Conservation (phyloP, 805 yeast genomes). For the Wickerhamomyces tratensis region DNA sequence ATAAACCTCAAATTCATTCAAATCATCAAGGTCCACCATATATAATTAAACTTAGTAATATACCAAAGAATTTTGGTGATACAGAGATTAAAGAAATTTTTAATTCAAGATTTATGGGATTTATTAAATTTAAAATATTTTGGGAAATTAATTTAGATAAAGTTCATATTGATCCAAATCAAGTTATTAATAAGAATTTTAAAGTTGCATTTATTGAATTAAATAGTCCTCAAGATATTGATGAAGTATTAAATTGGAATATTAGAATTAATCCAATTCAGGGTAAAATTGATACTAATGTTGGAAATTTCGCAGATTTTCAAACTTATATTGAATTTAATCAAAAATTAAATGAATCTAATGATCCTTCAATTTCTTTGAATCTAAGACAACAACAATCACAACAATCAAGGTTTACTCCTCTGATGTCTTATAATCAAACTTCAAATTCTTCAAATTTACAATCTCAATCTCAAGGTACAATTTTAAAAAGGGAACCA, state of each 20-base stretch:
- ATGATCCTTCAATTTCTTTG: conserved; percentile 14
- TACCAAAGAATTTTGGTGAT: conserved; percentile 46
- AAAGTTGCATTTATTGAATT: conserved; percentile 61
- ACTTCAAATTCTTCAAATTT: background rate
- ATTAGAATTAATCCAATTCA: conserved; percentile 29
- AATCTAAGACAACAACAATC: background rate
- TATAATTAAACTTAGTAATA: conserved; percentile 50
- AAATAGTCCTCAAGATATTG: conserved; percentile 37
- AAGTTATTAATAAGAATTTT: conserved; percentile 22
- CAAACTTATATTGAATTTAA: conserved; percentile 13
- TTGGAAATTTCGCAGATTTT: conserved; percentile 18
- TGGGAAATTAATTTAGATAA: conserved; percentile 37
- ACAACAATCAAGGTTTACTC: too few species aligned
- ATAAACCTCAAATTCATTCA: background rate
- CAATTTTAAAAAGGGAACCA: conserved; percentile 9
- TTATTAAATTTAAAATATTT: conserved; percentile 50
- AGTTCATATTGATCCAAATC: conserved; percentile 9
- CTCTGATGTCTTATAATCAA: too few species aligned
- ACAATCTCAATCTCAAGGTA: background rate
- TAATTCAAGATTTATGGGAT: conserved; percentile 49
- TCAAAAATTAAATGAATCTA: conserved; percentile 10
- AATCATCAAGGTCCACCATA: conserved; percentile 38
- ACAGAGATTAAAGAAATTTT: conserved; percentile 49
- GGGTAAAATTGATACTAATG: conserved; percentile 20
- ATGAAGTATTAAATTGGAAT: conserved; percentile 52